A percentile compares a stretch with the other conserved stretches of the same genome.
Conservation (phyloP, 2,329 filamentous ascomycete species). For the Metarhizium brunneum region DNA sequence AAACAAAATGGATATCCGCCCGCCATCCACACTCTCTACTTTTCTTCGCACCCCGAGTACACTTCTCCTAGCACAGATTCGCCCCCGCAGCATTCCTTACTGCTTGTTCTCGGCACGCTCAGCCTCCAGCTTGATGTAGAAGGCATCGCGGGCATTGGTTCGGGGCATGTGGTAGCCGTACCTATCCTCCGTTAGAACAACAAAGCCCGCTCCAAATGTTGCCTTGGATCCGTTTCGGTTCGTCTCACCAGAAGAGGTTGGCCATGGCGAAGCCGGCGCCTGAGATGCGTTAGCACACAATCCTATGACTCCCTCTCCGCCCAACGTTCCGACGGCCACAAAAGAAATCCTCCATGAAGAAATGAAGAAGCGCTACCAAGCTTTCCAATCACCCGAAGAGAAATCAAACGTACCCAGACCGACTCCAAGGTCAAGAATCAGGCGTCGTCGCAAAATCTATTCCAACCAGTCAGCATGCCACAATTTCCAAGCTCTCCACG, state of each 20-base stretch:
- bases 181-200: constrained; percentile 28
- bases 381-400: background rate
- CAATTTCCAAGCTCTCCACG: constrained; percentile 7
- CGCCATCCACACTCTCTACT: background rate
- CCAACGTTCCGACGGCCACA: background rate
- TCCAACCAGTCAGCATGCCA: constrained; percentile 22
- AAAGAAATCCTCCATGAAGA: background rate
- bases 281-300: constrained; percentile 27
- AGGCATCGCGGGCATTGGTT: constrained; percentile 47
- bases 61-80: background rate
- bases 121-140: constrained; percentile 50
- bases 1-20: constrained; percentile 1
- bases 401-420: constrained; percentile 41
- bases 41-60: background rate
- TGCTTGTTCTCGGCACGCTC: constrained; percentile 34
- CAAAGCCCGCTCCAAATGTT: constrained; percentile 3
- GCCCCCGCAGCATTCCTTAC: constrained; percentile 9
- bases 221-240: background rate
- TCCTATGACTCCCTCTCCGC: background rate
- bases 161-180: constrained; percentile 55
- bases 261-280: constrained; percentile 45
- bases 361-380: background rate
- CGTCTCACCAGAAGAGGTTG: constrained; percentile 47
- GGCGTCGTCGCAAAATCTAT: constrained; percentile 52
- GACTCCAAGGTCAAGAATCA: constrained; percentile 47